These are phyloP conservation scores for Fusarium citri DNA, from an alignment of 2,329 filamentous ascomycete species.

Conservation along the genomic window DNA sequence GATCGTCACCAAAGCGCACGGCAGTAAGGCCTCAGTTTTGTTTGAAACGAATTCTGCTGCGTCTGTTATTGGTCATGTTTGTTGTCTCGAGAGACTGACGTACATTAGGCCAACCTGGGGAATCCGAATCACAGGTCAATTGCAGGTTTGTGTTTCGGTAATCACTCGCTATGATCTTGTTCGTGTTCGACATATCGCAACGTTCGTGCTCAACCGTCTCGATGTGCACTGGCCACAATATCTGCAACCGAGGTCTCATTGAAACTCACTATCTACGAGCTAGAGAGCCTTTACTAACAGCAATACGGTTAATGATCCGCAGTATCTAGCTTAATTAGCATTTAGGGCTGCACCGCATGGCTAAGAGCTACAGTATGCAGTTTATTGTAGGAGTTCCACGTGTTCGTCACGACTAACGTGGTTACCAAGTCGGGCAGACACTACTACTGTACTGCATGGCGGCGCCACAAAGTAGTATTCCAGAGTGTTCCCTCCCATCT, in stretches of 20 bases:
- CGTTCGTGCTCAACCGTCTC: neutral
- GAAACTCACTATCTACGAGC: constrained; percentile 22
- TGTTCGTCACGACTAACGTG: constrained; percentile 12
- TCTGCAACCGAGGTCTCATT: constrained; percentile 20
- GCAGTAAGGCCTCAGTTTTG: constrained; percentile 20
- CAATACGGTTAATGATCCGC: constrained; percentile 25
- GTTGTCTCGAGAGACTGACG: neutral
- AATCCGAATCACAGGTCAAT: neutral
- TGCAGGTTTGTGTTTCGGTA: constrained; percentile 1
- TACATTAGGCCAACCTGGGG: neutral
- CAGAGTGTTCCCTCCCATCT: neutral
- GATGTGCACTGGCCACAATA: neutral
- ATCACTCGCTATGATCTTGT: neutral
- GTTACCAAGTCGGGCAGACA: neutral
- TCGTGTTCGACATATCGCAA: neutral
- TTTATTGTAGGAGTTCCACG: constrained; percentile 1
- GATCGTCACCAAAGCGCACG: constrained; percentile 20
- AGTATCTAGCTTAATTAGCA: constrained; percentile 1
- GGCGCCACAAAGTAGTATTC: constrained; percentile 3
- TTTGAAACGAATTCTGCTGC: constrained; percentile 20
- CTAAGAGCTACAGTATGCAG: neutral
- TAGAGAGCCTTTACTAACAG: constrained; percentile 20
- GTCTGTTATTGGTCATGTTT: neutral
- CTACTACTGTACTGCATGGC: neutral
- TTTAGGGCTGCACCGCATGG: constrained; percentile 25